Base-by-base conservation (phyloP, 768 basidiomycete genomes). In the Hericium erinaceus region DNA sequence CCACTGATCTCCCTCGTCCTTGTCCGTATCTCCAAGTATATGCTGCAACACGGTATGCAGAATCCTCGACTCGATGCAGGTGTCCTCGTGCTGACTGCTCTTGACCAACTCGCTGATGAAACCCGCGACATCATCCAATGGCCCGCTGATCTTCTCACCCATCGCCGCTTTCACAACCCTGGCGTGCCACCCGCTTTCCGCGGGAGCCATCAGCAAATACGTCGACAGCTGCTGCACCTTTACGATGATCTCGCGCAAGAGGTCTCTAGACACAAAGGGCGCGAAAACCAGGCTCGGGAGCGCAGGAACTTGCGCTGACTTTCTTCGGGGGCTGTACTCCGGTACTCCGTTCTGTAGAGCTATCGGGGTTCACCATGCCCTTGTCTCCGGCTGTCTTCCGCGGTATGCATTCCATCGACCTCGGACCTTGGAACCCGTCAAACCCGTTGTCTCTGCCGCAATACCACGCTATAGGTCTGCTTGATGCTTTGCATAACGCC, bases 1-100 rank as follows among this genome's bases (percentile, higher is more conserved):
- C 92, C 95, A 95, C 46, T 77, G 66, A 59, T 93, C 92, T 0
- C 82, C 84, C 61, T 95, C 92, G 0, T 71, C 73, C 48, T 73
- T 77, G 2, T 79, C 79, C 0, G 84, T 75, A 44, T 83, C 83
- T 52, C 78, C 74, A 50, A 89, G 69, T 59, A 82, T 62, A 66
- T 84, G 76, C 58, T 79, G 78, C 39, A 97, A 64, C 5, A 93
- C 73, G 20, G 73, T 70, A 49, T 79, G 73, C 26, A 97, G 68
- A 11, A 88, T 74, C 2, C 88, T 75, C 9, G 81, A 67, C 55
- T 87, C 83, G 22, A 82, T 70, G 3, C 80, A 66, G 38, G 70
- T 73, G 62, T 88, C 82, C 11, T 65, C 69, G 46, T 70, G 63
- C 55, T 56, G 66, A 9, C 72, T 69, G 0, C 58, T 61, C 24